phyloP scores from a whole-genome alignment of 306 rosid species.

The Nissolia schottii region DNA sequence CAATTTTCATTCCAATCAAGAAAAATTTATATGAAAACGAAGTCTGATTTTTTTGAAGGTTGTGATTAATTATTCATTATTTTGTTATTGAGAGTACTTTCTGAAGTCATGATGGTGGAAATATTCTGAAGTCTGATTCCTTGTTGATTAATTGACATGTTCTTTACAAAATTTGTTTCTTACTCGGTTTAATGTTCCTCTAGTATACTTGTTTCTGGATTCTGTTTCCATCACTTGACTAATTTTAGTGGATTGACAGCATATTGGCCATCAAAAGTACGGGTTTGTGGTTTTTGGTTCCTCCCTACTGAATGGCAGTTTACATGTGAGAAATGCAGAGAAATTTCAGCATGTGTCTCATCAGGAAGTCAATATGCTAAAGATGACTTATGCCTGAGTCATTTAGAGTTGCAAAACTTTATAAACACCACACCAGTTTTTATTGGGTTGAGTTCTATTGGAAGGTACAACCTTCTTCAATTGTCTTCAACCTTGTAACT shows the following conservation, averaged over 20 bases:
- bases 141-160: not conserved
- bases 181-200: constrained; percentile 3
- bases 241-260: constrained; percentile 36
- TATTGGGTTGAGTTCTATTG: constrained; percentile 73
- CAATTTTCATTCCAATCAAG: not conserved
- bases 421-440: constrained; percentile 50
- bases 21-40: not conserved
- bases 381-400: constrained; percentile 48
- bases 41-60: not conserved
- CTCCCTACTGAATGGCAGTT: constrained; percentile 74
- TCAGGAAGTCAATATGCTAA: constrained; percentile 28
- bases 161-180: not conserved
- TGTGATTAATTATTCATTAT: not conserved
- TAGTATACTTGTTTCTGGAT: not conserved
- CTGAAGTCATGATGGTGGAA: not conserved
- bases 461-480: constrained; percentile 50
- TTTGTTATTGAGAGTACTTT: not conserved
- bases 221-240: constrained; percentile 13
- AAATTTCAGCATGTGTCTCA: constrained; percentile 34
- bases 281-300: constrained; percentile 84
- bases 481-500: constrained; percentile 3
- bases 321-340: constrained; percentile 64
- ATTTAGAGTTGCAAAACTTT: constrained; percentile 53
- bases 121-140: not conserved
- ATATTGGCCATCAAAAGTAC: constrained; percentile 70